Conservation (phyloP, 2,329 filamentous ascomycete species). For the Claviceps sorghi region DNA sequence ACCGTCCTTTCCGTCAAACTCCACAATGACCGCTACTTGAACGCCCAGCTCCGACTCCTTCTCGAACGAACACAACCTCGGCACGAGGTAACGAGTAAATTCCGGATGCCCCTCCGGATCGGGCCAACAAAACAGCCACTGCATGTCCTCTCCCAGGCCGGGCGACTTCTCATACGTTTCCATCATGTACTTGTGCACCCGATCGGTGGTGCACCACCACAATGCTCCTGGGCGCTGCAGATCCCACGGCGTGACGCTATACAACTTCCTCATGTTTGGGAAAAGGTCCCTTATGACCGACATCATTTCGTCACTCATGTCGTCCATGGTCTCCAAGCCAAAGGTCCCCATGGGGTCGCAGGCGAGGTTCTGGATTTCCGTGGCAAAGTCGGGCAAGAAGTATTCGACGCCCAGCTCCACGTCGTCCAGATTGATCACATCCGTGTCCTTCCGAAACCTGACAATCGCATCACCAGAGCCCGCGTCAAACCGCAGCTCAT, state of each 20-base stretch:
- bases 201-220: conserved; percentile 19
- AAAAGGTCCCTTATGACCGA: conserved; percentile 6
- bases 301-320: conserved; percentile 1
- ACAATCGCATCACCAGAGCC: conserved; percentile 13
- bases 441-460: conserved; percentile 16
- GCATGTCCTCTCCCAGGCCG: conserved; percentile 13
- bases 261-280: conserved; percentile 15
- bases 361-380: conserved; percentile 17
- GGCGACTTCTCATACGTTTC: conserved; percentile 14
- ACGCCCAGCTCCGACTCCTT: conserved; percentile 7
- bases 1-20: conserved; percentile 13
- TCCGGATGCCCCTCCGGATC: conserved; percentile 16
- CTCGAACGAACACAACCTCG: neutral
- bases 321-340: neutral
- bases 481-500: conserved; percentile 17
- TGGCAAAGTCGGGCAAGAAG: conserved; percentile 14
- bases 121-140: conserved; percentile 20
- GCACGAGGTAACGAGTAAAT: conserved; percentile 15
- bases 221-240: neutral
- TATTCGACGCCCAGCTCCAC: conserved; percentile 1
- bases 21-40: conserved; percentile 17
- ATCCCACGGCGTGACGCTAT: conserved; percentile 2
- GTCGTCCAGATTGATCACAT: conserved; percentile 16
- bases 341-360: conserved; percentile 7
- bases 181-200: conserved; percentile 14